A percentile compares a stretch with the other conserved stretches of the same genome.
Conservation (phyloP, 2,329 filamentous ascomycete species). For the Colletotrichum brevisporum region DNA sequence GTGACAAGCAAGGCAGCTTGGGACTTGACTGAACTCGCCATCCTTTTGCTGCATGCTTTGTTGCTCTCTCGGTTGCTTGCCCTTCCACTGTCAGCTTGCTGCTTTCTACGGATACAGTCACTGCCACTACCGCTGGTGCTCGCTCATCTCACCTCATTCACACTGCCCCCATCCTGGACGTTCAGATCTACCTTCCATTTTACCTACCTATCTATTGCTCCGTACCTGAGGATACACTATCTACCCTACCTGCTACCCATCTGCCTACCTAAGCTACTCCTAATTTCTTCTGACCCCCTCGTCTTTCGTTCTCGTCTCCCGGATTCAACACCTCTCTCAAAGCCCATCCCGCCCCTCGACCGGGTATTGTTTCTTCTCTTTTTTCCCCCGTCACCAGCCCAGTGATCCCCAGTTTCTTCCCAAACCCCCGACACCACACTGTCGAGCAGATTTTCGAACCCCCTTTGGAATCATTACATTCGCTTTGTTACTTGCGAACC, state of each 20-base stretch:
- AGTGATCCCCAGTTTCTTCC: not conserved
- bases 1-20: no score
- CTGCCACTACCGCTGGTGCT: no score
- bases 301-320: constrained; percentile 36
- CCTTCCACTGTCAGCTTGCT: no score
- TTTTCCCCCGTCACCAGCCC: constrained; percentile 6
- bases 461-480: constrained; percentile 26
- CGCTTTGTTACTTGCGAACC: constrained; percentile 34
- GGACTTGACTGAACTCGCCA: no score
- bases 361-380: constrained; percentile 32
- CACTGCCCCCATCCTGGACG: no score
- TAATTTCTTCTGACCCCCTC: constrained; percentile 30
- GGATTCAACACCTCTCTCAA: constrained; percentile 41
- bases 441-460: constrained; percentile 28
- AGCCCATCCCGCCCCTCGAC: constrained; percentile 23
- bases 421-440: not conserved
- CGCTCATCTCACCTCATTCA: no score
- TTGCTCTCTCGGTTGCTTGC: no score
- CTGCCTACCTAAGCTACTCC: not conserved
- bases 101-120: no score
- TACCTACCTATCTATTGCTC: no score
- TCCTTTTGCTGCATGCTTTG: no score
- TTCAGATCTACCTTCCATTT: no score
- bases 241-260: not conserved
- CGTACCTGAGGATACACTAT: not conserved